phyloP scores from a whole-genome alignment of 805 yeast genomes.

The Wickerhamiella azyma region DNA sequence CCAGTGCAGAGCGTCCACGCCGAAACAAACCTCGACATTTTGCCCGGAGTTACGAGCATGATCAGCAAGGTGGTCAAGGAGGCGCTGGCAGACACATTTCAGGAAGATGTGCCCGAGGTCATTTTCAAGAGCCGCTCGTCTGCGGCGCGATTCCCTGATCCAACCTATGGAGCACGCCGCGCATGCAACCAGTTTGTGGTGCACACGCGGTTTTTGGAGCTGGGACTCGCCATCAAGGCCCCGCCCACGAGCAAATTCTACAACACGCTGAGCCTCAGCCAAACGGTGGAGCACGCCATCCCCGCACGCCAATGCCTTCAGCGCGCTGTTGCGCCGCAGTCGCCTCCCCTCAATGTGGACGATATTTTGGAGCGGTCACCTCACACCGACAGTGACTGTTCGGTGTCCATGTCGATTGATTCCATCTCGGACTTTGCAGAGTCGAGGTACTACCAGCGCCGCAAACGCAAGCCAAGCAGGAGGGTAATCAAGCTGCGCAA shows the following conservation, averaged over 20 bases:
- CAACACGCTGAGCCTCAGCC: constrained; percentile 13
- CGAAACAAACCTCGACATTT: constrained; percentile 22
- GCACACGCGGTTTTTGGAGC: constrained; percentile 5
- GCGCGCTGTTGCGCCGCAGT: background rate
- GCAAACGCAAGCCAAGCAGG: constrained; percentile 1
- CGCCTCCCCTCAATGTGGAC: background rate
- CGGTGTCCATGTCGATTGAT: background rate
- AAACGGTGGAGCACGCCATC: constrained; percentile 6
- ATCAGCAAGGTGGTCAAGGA: constrained; percentile 17
- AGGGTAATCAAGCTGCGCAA: constrained; percentile 12
- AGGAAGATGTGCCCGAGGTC: constrained; percentile 26
- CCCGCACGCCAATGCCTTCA: constrained; percentile 4
- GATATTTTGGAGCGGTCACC: constrained; percentile 3
- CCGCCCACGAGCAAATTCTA: constrained; percentile 6
- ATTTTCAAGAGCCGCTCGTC: constrained; percentile 21
- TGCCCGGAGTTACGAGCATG: constrained; percentile 22
- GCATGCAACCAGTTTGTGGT: constrained; percentile 15
- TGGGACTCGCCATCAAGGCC: constrained; percentile 2
- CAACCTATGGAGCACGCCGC: constrained; percentile 17
- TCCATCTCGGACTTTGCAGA: background rate
- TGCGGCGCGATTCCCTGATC: constrained; percentile 15
- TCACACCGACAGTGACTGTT: background rate
- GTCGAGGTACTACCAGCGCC: background rate
- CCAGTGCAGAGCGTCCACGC: constrained; percentile 22
- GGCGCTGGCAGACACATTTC: constrained; percentile 20